A percentile compares a stretch with the other conserved stretches of the same genome.
Conservation (phyloP, 495 filamentous ascomycete genomes). For the Neurospora intermedia region DNA sequence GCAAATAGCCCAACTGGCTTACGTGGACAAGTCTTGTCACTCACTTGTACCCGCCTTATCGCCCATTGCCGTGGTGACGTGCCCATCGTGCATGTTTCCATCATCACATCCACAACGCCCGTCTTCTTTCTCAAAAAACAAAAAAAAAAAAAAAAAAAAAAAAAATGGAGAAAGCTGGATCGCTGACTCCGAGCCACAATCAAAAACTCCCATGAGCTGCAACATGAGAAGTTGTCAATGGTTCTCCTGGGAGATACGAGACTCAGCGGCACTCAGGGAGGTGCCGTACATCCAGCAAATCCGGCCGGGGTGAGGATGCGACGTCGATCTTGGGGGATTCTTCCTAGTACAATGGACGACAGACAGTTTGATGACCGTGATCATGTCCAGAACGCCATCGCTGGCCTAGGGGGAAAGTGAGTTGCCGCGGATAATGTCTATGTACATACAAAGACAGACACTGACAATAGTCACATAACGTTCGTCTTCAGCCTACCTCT, state of each 20-base stretch:
- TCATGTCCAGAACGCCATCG: background rate
- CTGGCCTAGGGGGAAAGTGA: background rate
- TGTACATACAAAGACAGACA: background rate
- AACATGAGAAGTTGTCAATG: background rate
- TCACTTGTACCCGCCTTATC: background rate
- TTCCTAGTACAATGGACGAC: background rate
- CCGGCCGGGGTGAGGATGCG: background rate
- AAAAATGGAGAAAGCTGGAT: background rate
- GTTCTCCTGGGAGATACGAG: background rate
- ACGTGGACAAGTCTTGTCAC: background rate
- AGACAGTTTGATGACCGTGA: background rate
- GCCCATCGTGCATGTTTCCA: background rate
- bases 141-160: background rate
- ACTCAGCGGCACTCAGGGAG: background rate
- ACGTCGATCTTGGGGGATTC: background rate
- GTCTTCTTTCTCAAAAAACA: background rate
- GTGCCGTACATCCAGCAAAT: background rate
- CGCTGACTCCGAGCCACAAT: background rate
- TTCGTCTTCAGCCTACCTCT: background rate
- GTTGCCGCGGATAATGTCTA: background rate
- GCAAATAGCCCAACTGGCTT: background rate
- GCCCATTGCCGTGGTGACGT: background rate
- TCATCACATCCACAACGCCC: background rate
- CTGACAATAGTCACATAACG: background rate
- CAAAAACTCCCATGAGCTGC: background rate